These are phyloP conservation scores for Glaciozyma antarctica DNA, from an alignment of 768 basidiomycete species.

Conservation along the genomic window DNA sequence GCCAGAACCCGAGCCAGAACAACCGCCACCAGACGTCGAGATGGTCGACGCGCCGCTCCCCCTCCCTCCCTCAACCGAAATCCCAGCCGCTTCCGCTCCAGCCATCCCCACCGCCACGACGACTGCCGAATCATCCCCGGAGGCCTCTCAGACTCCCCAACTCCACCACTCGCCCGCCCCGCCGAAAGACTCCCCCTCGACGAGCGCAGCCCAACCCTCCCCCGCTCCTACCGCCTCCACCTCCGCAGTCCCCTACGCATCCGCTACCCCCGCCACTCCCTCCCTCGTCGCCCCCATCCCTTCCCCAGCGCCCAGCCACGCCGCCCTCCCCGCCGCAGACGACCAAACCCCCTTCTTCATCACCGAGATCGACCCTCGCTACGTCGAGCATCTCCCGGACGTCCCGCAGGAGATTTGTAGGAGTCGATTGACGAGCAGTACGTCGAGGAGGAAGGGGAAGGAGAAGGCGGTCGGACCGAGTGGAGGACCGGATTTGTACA, in stretches of 20 bases:
- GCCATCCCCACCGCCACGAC: conserved; percentile 3
- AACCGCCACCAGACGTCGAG: conserved; percentile 9
- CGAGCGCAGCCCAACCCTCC: neutral
- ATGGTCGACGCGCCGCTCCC: conserved; percentile 6
- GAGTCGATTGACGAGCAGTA: conserved; percentile 14
- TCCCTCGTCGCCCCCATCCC: conserved; percentile 32
- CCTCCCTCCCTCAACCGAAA: neutral
- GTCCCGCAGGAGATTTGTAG: conserved; percentile 17
- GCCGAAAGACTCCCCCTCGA: neutral
- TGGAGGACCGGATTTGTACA: conserved; percentile 21
- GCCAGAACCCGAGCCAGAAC: conserved; percentile 15
- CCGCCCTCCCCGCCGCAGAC: conserved; percentile 4
- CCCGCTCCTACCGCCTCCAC: neutral
- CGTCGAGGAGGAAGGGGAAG: conserved; percentile 24
- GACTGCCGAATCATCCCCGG: neutral
- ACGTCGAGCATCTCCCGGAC: conserved; percentile 3
- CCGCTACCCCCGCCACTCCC: neutral
- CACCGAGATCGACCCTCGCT: conserved; percentile 16
- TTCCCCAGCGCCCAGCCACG: neutral
- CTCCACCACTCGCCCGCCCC: neutral
- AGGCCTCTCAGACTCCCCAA: neutral
- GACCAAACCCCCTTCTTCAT: conserved; percentile 15
- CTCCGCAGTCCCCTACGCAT: neutral
- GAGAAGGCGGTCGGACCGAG: conserved; percentile 8
- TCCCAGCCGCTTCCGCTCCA: conserved; percentile 11